Conservation (phyloP, 164 flowering plant genomes). For the Macadamia tetraphylla region DNA sequence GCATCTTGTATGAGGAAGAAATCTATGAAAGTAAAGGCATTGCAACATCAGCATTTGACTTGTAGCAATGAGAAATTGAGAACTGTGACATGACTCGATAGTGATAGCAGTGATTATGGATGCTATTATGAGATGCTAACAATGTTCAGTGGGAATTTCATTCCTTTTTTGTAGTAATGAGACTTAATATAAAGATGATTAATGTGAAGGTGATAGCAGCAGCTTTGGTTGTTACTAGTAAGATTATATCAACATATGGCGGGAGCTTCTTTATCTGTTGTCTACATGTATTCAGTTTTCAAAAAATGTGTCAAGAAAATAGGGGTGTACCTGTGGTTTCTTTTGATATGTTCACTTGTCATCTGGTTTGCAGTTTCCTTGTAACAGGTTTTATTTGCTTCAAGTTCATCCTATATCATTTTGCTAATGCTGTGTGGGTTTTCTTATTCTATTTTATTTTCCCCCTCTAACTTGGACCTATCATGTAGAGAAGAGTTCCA, state of each 20-base stretch:
- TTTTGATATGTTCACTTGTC: slow-evolving; percentile 1
- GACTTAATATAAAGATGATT: no score
- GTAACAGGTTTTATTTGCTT: neutral
- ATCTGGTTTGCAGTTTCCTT: neutral
- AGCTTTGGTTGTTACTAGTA: no score
- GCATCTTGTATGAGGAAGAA: neutral
- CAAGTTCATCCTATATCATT: neutral
- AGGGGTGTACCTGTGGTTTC: no score
- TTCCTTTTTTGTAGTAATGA: no score
- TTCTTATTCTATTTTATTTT: slow-evolving; percentile 6
- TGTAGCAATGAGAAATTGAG: no score
- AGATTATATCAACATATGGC: neutral
- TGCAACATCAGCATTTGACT: neutral
- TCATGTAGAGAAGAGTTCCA: slow-evolving; percentile 77
- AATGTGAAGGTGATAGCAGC: no score
- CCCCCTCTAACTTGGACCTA: neutral
- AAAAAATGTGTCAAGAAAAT: no score
- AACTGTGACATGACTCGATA: no score
- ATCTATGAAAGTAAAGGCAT: slow-evolving; percentile 1
- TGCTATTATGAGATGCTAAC: neutral
- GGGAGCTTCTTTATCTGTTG: neutral
- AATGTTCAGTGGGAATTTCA: no score
- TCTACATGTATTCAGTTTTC: no score
- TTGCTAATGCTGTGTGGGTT: slow-evolving; percentile 4
- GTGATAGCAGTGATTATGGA: neutral